Evolutionary conservation across 2,329 filamentous ascomycete species (phyloP), one percentile per base, ranked within the genome.

Genomic region (Xylaria sp.): DNA sequence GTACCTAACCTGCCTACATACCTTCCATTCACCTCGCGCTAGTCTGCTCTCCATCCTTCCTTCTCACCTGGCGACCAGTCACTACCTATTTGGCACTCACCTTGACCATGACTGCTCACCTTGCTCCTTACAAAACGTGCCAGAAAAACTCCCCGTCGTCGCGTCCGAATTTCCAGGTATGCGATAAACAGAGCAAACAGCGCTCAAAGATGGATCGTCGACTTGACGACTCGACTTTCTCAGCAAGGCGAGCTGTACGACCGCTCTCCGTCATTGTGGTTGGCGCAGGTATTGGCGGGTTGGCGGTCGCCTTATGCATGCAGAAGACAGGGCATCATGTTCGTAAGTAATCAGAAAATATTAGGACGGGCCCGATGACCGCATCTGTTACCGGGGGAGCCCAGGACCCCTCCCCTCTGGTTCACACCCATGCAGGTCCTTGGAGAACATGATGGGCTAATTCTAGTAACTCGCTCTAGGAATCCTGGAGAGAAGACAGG

Each of bases 271-370:
- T 72, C 44, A 59, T 71, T 23, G 63, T 77, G 10, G 65, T 76
- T 34, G 76, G 76, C 5, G 74, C 72, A n/a, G 76, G 77, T 16
- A 73, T 79, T 35, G 75, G 73, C 16, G 77, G 77, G 2, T 65
- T 79, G 2, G 70, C 74, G 37, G 68, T 75, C 11, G 76, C 73
- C 39, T 68, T 79, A 23, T 73, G 70, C 5, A 68, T 78, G 30
- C 67, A 69, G 18, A 70, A 55, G 54, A 63, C 62, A 19, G 62
- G 62, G 13, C 62, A 64, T 47, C 30, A 58, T 59, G 60, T 65
- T 50, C 11, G 59, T 63, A 44, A 53, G 59, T 55, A 11, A 44
- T 9, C 11, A 30, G 23, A 30, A 30, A 30, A 30, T 30, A 4
- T 5, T 5, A 30, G 5, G 23, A 30, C 4, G 23, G 23, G 23